A percentile compares a stretch with the other conserved stretches of the same genome.
Conservation (phyloP, 192 early-diverging fungal genomes). For the Nowakowskiella sp. region DNA sequence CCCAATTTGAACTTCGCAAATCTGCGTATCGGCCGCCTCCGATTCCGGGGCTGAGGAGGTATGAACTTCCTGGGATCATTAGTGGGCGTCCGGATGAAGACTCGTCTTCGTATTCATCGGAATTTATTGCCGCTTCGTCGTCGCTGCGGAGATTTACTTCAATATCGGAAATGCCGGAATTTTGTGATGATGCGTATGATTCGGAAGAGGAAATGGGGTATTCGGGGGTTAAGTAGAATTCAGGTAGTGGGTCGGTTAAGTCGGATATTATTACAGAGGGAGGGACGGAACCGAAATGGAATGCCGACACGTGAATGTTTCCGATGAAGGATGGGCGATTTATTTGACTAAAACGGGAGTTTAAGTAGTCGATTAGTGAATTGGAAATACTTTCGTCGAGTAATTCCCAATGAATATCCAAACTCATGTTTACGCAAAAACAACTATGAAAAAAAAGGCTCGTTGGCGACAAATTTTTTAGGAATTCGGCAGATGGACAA, state of each 20-base stretch:
- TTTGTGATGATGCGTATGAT: not conserved
- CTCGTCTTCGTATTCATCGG: not conserved
- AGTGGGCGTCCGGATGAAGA: constrained; percentile 2
- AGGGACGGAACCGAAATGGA: constrained; percentile 47
- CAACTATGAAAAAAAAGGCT: too few species aligned
- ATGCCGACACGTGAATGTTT: constrained; percentile 29
- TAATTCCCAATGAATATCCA: constrained; percentile 40
- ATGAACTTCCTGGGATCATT: constrained; percentile 10
- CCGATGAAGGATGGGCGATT: constrained; percentile 48
- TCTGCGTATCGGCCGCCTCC: too few species aligned
- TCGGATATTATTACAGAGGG: constrained; percentile 35
- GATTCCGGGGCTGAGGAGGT: constrained; percentile 16
- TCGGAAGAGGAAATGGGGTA: not conserved
- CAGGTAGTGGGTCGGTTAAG: constrained; percentile 34
- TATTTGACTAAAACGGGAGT: constrained; percentile 37
- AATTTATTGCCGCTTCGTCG: constrained; percentile 8
- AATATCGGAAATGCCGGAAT: not conserved
- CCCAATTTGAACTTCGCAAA: not conserved
- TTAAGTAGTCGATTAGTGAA: constrained; percentile 36
- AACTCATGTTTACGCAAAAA: constrained; percentile 41
- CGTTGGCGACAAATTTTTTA: too few species aligned
- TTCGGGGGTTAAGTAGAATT: constrained; percentile 45
- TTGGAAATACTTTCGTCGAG: constrained; percentile 36
- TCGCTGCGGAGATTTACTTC: constrained; percentile 6
- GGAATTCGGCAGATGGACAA: too few species aligned